Evolutionary conservation across 2,329 filamentous ascomycete species (phyloP), one percentile per base, ranked within the genome.

Genomic region (Cryphonectria japonica): DNA sequence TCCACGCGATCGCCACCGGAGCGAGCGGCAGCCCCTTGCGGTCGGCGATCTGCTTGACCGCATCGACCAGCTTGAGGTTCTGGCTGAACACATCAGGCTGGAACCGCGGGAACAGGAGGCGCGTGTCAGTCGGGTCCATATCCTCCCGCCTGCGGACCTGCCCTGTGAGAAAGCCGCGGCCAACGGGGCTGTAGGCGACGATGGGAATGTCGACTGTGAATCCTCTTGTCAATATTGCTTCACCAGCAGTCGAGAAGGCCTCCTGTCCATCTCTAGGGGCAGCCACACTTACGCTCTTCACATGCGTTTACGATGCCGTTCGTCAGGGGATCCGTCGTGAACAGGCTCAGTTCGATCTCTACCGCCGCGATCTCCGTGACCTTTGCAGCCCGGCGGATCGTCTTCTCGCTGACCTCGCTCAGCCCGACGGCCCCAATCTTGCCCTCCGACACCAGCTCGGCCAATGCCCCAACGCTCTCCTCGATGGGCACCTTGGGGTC

Each of bases 1-100:
- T 80, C 91, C 92, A 94, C 66, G 84, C 86, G 69, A 94, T 82
- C 22, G 91, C 91, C 41, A 94, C 82, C 80, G 93, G 91, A 1
- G 86, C 85, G 8, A 87, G 78, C 0, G 88, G 91, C 76, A 84
- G 87, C 0, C 84, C 84, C 80, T 92, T 93, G 75, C 83, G 82
- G 75, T 82, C 77, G 1, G 91, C 91, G 41, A 93, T 76, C 37
- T 81, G 80, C 77, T 89, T 82, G 7, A 93, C 79, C 69, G 88
- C 83, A 14, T 83, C 74, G 13, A 90, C 88, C 6, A 94, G 85
- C 77, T 89, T 79, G 13, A 93, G 75, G 78, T 93, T 94, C 77
- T 86, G 84, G 43, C 85, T 82, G 75, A 93, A 91, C 71, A 86
- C 87, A 14, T 86, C 75, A 0, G 85, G 82, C 73, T 88, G 85